Evolutionary conservation across 2,329 filamentous ascomycete genomes (phyloP), one percentile per base, ranked within the genome.

Genomic region (Seiridium unicorne): DNA sequence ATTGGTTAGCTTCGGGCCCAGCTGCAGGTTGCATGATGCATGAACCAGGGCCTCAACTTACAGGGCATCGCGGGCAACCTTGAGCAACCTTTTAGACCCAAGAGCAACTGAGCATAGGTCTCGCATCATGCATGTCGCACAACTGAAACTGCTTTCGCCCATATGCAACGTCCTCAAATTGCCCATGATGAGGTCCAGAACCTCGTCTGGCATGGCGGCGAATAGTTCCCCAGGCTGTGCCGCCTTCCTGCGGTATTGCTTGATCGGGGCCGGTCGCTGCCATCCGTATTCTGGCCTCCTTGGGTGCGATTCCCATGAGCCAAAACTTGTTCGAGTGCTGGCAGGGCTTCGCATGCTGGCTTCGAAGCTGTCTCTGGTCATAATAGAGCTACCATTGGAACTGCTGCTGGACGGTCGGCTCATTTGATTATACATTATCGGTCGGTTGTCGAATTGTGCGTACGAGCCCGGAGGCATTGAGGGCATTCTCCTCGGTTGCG

Each of bases 71-170:
- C 80, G 78, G 5, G 83, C 84, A 46, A 78, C 79, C 63, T 78
- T 79, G 65, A 80, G 74, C 74, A 83, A 82, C 65, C 81, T 85
- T 62, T 77, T 79, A 13, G 79, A 82, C 44, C 78, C 76, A 9
- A 84, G 60, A 9, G 80, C 77, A 46, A 87, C 69, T 47, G 78
- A 79, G 64, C 80, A 83, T 36, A 82, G 72, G 65, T 89, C 85
- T 54, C 86, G 78, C 83, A 87, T 86, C 82, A 84, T 87, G 70
- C 86, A 89, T 18, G 86, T 88, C 13, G 84, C 79, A 68, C 86
- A 89, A 70, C 84, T 86, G 40, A 73, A 72, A 63, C 79, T 82
- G 3, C 73, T 73, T 11, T 72, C 67, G 5, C 70, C 72, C 10
- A 87, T 68, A 67, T 89, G 86, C 11, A 79, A 69, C 44, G 76